Percentiles rank a stretch among this genome's conserved stretches.
phyloP scores from a whole-genome alignment of 1,139 yeast species.

The Meyerozyma carpophila region DNA sequence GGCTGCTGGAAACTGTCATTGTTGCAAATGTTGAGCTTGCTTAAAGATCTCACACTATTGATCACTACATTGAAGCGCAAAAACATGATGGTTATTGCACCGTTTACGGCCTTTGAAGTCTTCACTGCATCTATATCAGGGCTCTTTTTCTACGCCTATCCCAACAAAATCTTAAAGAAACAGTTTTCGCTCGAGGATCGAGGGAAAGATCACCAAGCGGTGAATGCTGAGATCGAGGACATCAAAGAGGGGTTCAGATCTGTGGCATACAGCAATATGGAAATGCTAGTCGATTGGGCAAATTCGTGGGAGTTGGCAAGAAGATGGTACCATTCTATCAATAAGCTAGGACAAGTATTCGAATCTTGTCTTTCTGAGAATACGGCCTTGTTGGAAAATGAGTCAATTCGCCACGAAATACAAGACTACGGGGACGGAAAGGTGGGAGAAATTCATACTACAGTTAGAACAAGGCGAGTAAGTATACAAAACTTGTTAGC shows the following conservation, averaged over 20 bases:
- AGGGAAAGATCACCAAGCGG: background rate
- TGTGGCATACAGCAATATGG: background rate
- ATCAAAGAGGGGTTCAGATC: background rate
- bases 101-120: conserved; percentile 34
- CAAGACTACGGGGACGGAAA: background rate
- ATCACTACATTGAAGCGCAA: conserved; percentile 18
- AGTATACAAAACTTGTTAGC: background rate
- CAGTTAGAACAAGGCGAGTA: background rate
- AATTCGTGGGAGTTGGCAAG: background rate
- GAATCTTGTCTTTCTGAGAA: background rate
- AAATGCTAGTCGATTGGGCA: background rate
- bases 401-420: background rate
- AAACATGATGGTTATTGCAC: conserved; percentile 31
- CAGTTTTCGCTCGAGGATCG: background rate
- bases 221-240: background rate
- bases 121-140: conserved; percentile 30
- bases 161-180: conserved; percentile 13
- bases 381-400: background rate
- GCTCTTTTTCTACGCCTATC: conserved; percentile 26
- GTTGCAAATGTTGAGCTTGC: conserved; percentile 14
- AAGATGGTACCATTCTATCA: background rate
- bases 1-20: conserved; percentile 28
- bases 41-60: conserved; percentile 20
- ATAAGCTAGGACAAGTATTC: background rate
- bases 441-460: background rate